Percentiles rank a stretch among this genome's conserved stretches.
phyloP scores from a whole-genome alignment of 2,329 filamentous ascomycete species.

The Plectosphaerella plurivora region DNA sequence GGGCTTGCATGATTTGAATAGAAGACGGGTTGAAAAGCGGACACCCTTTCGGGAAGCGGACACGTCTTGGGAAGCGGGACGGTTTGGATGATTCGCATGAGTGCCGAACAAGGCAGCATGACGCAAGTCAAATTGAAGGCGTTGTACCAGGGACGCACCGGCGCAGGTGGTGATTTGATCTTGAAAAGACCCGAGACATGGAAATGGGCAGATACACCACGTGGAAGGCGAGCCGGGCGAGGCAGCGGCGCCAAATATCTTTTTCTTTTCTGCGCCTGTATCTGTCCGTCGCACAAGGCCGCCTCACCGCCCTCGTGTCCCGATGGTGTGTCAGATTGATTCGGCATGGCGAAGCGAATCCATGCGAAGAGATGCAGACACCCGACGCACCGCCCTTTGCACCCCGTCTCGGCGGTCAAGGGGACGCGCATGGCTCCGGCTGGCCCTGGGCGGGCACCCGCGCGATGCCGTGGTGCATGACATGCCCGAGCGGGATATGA shows the following conservation, averaged over 20 bases:
- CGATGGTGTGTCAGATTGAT: neutral
- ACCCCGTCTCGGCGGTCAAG: neutral
- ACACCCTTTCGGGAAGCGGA: no score
- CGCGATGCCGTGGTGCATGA: neutral
- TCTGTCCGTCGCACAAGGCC: neutral
- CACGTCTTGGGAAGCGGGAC: no score
- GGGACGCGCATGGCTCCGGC: neutral
- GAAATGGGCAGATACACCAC: neutral
- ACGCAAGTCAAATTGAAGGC: neutral
- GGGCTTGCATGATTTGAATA: no score
- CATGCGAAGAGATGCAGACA: neutral
- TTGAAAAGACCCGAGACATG: neutral
- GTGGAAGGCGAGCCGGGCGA: neutral
- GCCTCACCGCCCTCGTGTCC: neutral
- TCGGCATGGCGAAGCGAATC: neutral
- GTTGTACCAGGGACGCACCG: no score
- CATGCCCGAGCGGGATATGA: neutral
- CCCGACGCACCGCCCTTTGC: neutral
- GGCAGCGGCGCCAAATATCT: neutral
- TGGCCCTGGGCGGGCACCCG: neutral
- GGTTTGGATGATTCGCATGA: neutral
- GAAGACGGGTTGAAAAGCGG: no score
- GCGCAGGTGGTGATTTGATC: neutral
- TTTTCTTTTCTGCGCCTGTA: neutral
- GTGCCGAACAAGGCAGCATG: neutral